Conservation (phyloP, 768 basidiomycete genomes). For the Pleurotus tuoliensis region DNA sequence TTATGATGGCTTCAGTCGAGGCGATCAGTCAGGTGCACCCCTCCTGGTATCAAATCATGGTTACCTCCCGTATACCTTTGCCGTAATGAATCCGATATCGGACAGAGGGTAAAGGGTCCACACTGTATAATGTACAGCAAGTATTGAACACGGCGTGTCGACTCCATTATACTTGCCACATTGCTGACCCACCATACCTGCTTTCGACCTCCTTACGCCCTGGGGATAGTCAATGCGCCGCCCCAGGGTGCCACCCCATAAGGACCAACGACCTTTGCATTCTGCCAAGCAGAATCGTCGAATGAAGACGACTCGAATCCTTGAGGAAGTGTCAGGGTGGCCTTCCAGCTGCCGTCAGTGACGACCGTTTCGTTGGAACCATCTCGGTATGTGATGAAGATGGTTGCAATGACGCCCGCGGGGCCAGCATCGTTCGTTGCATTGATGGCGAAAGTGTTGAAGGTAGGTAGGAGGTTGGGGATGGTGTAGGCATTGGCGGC, state of each 20-base stretch:
- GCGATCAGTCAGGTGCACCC: no score
- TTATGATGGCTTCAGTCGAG: no score
- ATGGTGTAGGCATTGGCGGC: slow-evolving; percentile 19
- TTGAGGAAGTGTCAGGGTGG: slow-evolving; percentile 11
- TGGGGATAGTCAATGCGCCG: no score
- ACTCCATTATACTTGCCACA: no score
- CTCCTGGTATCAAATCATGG: no score
- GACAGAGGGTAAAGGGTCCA: no score
- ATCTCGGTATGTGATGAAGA: slow-evolving; percentile 19
- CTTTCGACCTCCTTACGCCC: no score
- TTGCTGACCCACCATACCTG: no score
- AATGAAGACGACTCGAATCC: slow-evolving; percentile 1
- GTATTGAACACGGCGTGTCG: no score
- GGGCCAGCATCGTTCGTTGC: slow-evolving; percentile 24
- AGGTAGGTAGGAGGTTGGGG: slow-evolving; percentile 11
- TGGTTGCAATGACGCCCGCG: slow-evolving; percentile 21
- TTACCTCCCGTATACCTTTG: no score
- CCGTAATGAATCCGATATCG: no score
- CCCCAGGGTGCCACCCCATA: background rate
- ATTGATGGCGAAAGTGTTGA: slow-evolving; percentile 23
- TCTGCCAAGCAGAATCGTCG: background rate
- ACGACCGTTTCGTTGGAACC: slow-evolving; percentile 14
- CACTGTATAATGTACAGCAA: no score
- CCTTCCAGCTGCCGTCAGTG: slow-evolving; percentile 22
- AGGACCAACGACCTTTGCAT: background rate